phyloP scores from a whole-genome alignment of 768 basidiomycete species.

The Leccinum sublutescens region DNA sequence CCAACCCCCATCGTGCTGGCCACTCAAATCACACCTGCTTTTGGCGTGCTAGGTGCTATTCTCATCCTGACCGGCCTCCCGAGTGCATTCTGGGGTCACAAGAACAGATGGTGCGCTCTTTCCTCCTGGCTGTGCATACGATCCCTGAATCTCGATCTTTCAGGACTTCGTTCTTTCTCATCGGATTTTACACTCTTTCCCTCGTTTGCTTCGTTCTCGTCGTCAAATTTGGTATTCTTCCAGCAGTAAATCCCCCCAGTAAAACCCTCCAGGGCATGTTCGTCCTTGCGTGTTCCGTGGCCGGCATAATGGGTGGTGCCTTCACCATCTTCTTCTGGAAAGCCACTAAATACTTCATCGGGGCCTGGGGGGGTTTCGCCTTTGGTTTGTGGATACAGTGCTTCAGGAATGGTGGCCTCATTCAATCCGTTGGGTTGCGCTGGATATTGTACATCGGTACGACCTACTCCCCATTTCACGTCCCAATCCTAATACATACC shows the following conservation, averaged over 20 bases:
- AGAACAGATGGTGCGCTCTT: conserved; percentile 81
- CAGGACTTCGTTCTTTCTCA: conserved; percentile 93
- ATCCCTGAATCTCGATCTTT: conserved; percentile 15
- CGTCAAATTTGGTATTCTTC: conserved; percentile 81
- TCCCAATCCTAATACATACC: conserved; percentile 18
- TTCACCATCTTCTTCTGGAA: conserved; percentile 94
- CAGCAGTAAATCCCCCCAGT: conserved; percentile 78
- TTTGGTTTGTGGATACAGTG: conserved; percentile 86
- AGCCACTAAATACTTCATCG: conserved; percentile 75
- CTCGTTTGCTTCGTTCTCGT: conserved; percentile 87
- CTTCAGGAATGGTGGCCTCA: conserved; percentile 78
- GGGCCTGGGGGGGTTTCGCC: conserved; percentile 68
- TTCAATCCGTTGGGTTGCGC: conserved; percentile 70
- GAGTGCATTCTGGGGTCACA: conserved; percentile 89
- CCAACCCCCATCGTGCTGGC: conserved; percentile 41
- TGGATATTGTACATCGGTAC: conserved; percentile 90
- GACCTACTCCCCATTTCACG: conserved; percentile 19
- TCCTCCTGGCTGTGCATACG: background rate
- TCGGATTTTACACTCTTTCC: conserved; percentile 86
- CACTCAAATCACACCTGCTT: conserved; percentile 81
- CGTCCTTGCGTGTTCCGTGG: conserved; percentile 75
- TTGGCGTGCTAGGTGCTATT: conserved; percentile 83
- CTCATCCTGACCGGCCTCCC: conserved; percentile 89
- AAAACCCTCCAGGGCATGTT: conserved; percentile 85
- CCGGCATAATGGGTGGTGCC: conserved; percentile 81